Base-by-base conservation (phyloP, 306 rosid genomes). In the Begonia masoniana region DNA sequence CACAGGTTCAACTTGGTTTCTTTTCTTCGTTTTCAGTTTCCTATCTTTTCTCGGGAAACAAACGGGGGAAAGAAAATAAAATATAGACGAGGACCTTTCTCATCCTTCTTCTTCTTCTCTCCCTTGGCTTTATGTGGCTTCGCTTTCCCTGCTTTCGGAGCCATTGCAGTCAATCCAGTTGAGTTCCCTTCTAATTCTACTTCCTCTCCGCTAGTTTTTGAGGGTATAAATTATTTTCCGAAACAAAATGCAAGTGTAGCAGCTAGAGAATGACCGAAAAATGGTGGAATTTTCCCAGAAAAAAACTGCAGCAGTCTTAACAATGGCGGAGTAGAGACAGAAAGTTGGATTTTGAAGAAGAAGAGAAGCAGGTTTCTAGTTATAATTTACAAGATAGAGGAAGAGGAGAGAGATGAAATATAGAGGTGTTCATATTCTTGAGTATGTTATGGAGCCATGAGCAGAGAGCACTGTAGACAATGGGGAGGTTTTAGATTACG, bases 91-190 rank as follows among this genome's bases (percentile, higher is more conserved):
- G n/a, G 54, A 85, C 95, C 97, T 89, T 89, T 85, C 74, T 89
- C 97, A 65, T 89, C 97, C 66, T 82, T 85, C 56, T 85, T 89
- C 82, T 82, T 89, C 74, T 89, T 84, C 16, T 83, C 96, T 74
- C 87, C 94, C 67, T 82, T 89, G 15, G 78, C 63, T 68, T 89
- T 89, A 71, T 89, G 95, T 1, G 94, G 82, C 64, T 78, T 89
- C 53, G 94, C 67, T 59, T 78, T 89, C 23, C 94, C 94, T 0
- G 83, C 60, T 56, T 85, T 89, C 4, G 97, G 97, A 69, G 97
- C 97, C 97, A 88, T 87, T 83, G 62, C 61, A 43, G 31, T n/a
- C n/a, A n/a, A n/a, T n/a, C n/a, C n/a, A n/a, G n/a, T n/a, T n/a
- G n/a, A n/a, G n/a, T n/a, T n/a, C n/a, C n/a, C n/a, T n/a, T n/a